Conservation (phyloP, 2,329 filamentous ascomycete genomes). For the Huntiella abstrusa region DNA sequence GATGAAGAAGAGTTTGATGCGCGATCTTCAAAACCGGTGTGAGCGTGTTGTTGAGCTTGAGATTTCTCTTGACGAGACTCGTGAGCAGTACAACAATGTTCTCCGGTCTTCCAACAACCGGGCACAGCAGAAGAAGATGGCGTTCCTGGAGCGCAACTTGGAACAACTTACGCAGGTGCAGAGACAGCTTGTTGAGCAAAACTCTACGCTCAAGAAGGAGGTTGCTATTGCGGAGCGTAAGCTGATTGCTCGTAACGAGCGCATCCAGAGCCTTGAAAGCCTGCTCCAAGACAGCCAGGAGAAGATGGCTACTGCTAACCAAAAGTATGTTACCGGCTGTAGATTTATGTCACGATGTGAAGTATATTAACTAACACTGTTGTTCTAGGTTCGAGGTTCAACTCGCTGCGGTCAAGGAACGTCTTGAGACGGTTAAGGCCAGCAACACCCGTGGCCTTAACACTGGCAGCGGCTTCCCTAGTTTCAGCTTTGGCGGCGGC, state of each 20-base stretch:
- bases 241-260: constrained; percentile 87
- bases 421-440: constrained; percentile 83
- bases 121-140: constrained; percentile 99
- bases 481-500: constrained; percentile 50
- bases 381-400: constrained; percentile 74
- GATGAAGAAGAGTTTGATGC: constrained; percentile 99
- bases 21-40: constrained; percentile 92
- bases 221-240: constrained; percentile 97
- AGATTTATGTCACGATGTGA: constrained; percentile 12
- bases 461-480: constrained; percentile 37
- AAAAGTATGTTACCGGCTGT: constrained; percentile 51
- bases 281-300: constrained; percentile 94
- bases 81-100: constrained; percentile 98
- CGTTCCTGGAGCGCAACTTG: constrained; percentile 92
- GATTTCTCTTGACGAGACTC: constrained; percentile 89
- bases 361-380: constrained; percentile 9
- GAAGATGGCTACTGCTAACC: constrained; percentile 91
- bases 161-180: constrained; percentile 96
- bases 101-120: constrained; percentile 92
- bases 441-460: constrained; percentile 73
- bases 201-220: constrained; percentile 93
- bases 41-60: constrained; percentile 96
- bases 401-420: constrained; percentile 91
- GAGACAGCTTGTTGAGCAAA: constrained; percentile 93
- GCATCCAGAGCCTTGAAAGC: constrained; percentile 82